A percentile compares a stretch with the other conserved stretches of the same genome.
Evolutionary conservation across 2,329 filamentous ascomycete genomes (phyloP).

Genomic region (Diaporthe citriasiana): DNA sequence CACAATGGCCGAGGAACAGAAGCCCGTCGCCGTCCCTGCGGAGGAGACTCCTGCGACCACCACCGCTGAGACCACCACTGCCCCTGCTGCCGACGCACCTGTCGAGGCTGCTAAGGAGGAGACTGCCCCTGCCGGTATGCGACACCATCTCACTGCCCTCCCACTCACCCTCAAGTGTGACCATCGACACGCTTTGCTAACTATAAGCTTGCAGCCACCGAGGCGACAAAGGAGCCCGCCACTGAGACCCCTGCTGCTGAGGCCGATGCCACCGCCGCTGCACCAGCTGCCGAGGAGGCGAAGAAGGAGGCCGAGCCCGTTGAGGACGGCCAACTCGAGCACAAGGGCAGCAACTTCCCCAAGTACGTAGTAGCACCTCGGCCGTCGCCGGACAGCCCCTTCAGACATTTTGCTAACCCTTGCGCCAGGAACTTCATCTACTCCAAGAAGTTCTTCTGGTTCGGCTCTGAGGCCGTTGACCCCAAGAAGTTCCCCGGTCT

Average conservation of each 20-base stretch:
- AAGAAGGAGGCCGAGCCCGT: slow-evolving; percentile 65
- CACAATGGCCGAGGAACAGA: slow-evolving; percentile 82
- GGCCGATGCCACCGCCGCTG: slow-evolving; percentile 51
- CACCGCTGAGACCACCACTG: slow-evolving; percentile 44
- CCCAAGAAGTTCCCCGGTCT: slow-evolving; percentile 81
- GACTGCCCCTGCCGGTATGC: slow-evolving; percentile 41
- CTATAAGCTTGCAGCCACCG: slow-evolving; percentile 40
- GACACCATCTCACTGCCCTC: neutral
- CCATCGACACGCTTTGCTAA: slow-evolving; percentile 1
- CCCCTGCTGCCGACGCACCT: slow-evolving; percentile 47
- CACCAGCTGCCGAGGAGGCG: slow-evolving; percentile 56
- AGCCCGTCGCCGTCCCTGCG: slow-evolving; percentile 73
- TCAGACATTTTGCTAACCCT: slow-evolving; percentile 45
- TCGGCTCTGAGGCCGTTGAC: slow-evolving; percentile 80
- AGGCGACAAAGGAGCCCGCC: slow-evolving; percentile 52
- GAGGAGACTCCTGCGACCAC: slow-evolving; percentile 60
- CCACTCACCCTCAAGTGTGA: too few relatives aligned
- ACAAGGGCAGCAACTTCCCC: slow-evolving; percentile 89
- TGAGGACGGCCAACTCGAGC: slow-evolving; percentile 86
- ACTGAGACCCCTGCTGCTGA: slow-evolving; percentile 56
- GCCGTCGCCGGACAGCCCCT: neutral
- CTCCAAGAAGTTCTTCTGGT: slow-evolving; percentile 95
- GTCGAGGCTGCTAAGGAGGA: slow-evolving; percentile 41
- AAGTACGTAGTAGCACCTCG: slow-evolving; percentile 74
- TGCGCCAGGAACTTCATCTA: slow-evolving; percentile 82